These are phyloP conservation scores for Hypholoma sublateritium DNA, from an alignment of 768 basidiomycete species.

Conservation along the genomic window DNA sequence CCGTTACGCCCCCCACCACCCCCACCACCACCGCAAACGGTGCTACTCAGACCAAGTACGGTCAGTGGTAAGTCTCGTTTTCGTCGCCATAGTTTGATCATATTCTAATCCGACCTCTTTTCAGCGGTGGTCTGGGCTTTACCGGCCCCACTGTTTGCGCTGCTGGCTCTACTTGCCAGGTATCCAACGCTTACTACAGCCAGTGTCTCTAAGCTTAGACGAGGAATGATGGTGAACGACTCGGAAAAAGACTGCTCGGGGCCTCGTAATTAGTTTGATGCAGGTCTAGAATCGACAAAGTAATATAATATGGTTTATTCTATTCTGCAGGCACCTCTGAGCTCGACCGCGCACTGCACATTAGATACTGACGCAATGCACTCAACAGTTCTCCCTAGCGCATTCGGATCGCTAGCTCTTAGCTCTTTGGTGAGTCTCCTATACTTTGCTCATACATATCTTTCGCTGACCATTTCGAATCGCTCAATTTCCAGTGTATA, in stretches of 20 bases:
- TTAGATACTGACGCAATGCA: no score
- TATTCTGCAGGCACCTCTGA: no score
- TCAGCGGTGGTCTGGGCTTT: slow-evolving; percentile 28
- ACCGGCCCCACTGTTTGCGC: slow-evolving; percentile 33
- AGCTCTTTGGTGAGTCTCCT: no score
- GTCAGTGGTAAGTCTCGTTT: slow-evolving; percentile 24
- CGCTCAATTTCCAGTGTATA: no score
- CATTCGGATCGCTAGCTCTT: no score
- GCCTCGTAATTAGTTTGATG: not conserved
- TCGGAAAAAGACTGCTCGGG: not conserved
- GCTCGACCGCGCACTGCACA: no score
- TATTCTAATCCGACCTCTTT: not conserved
- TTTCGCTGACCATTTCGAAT: no score
- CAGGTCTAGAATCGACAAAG: not conserved
- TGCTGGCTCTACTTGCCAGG: slow-evolving; percentile 25
- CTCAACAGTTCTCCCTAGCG: no score
- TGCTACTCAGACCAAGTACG: slow-evolving; percentile 33
- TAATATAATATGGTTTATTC: not conserved
- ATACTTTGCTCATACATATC: no score
- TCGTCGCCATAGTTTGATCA: not conserved
- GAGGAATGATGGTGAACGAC: not conserved
- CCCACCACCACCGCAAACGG: slow-evolving; percentile 21
- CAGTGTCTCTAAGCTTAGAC: slow-evolving; percentile 27
- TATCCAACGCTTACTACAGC: slow-evolving; percentile 29
- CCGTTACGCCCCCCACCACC: slow-evolving; percentile 12